Base-by-base conservation (phyloP, 73 alveolate species). In the Paramecium biaurelia region DNA sequence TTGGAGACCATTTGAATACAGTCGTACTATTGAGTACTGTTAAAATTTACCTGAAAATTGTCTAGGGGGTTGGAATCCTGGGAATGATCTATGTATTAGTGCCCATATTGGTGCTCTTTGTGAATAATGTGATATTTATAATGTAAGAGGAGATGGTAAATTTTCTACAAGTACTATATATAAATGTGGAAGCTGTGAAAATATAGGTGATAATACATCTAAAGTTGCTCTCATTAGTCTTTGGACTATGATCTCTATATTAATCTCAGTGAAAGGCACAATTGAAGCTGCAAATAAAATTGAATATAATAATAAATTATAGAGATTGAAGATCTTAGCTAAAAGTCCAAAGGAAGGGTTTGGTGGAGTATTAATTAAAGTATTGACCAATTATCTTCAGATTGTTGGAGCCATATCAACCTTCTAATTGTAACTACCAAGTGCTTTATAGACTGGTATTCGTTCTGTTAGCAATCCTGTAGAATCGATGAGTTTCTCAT, bases 11-110 rank as follows among this genome's bases (percentile, higher is more conserved):
- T 38, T 63, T 86, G 63, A 86, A 34, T 21, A 10, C 12, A 30
- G 53, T 24, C 58, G 35, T 59, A 58, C 37, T 32, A 59, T 86
- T 15, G 93, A 86, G 15, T 30, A 58, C 7, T 86, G 93, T 34
- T 34, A 26, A 38, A 34, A 86, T 59, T 37, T 57, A 7, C 30
- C 67, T 1, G 45, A 11, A 15, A 86, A 86, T 86, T 86, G 93
- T 59, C 15, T 28, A n/a, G 93, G 93, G 10, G 93, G 93, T n/a
- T 86, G 82, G 70, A 21, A 58, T 32, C 82, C 93, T 15, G 93
- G 93, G 6, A 70, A 86, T 86, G 21, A 30, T 57, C 18, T 41
- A 1, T 86, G 93, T n/a, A 14, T 74, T 8, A 34, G 20, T 32
- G 93, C 76, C 14, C 93, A 86, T 38, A 34, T 86, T 32, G 93